Percentiles rank a stretch among this genome's conserved stretches.
These are phyloP conservation scores for Candida albicans DNA, from an alignment of 1,139 yeast genomes.

Conservation along the genomic window DNA sequence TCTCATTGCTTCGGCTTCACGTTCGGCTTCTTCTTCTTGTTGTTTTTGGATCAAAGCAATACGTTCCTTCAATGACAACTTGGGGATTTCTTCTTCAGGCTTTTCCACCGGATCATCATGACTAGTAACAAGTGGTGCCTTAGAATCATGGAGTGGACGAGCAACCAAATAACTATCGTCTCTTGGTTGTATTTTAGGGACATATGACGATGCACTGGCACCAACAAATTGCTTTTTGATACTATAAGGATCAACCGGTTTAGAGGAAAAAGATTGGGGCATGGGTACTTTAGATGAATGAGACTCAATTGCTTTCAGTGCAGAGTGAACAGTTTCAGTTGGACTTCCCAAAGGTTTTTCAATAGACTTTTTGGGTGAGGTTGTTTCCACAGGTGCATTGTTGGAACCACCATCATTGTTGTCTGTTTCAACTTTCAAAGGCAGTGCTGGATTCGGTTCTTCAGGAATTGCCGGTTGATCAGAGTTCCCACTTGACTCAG, in stretches of 20 bases:
- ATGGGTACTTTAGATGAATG: slow-evolving; percentile 14
- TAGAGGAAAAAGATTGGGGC: slow-evolving; percentile 31
- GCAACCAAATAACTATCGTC: slow-evolving; percentile 38
- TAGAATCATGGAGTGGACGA: slow-evolving; percentile 29
- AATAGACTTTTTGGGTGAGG: too few relatives aligned
- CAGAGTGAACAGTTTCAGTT: not conserved
- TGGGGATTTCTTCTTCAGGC: slow-evolving; percentile 57
- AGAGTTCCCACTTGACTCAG: slow-evolving; percentile 9
- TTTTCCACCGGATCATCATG: slow-evolving; percentile 17
- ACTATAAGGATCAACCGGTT: slow-evolving; percentile 41
- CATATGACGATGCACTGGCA: slow-evolving; percentile 43
- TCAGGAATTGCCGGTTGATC: slow-evolving; percentile 1
- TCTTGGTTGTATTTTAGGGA: slow-evolving; percentile 45
- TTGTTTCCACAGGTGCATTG: too few relatives aligned
- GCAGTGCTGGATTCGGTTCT: slow-evolving; percentile 2
- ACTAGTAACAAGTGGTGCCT: slow-evolving; percentile 23
- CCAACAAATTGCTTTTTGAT: slow-evolving; percentile 46
- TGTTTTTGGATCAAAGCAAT: slow-evolving; percentile 80
- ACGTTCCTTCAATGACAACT: slow-evolving; percentile 81
- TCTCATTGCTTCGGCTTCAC: slow-evolving; percentile 61
- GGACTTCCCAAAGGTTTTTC: slow-evolving; percentile 6
- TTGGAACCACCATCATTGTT: slow-evolving; percentile 5
- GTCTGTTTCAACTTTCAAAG: too few relatives aligned
- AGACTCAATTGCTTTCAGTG: not conserved
- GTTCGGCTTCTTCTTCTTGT: slow-evolving; percentile 79